A percentile compares a stretch with the other conserved stretches of the same genome.
phyloP scores from a whole-genome alignment of 768 basidiomycete species.

The Boletus barrowsii region DNA sequence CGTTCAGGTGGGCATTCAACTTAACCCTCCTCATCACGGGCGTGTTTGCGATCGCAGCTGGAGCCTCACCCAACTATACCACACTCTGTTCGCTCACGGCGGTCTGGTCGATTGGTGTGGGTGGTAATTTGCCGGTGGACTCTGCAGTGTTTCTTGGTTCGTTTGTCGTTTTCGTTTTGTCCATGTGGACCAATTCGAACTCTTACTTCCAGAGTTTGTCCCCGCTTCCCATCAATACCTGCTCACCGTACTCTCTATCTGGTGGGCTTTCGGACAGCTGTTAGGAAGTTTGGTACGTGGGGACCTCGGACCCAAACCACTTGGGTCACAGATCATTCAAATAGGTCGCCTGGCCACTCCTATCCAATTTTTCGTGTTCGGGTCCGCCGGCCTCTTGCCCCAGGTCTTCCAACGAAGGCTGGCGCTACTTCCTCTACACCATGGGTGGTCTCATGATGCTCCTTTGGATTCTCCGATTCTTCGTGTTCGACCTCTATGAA shows the following conservation, averaged over 20 bases:
- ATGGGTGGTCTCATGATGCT: constrained; percentile 71
- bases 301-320: not conserved
- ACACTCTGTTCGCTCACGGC: constrained; percentile 52
- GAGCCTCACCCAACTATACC: constrained; percentile 52
- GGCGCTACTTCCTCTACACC: constrained; percentile 72
- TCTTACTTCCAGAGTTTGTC: constrained; percentile 49
- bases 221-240: constrained; percentile 74
- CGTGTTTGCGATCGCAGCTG: constrained; percentile 62
- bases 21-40: constrained; percentile 67
- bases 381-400: constrained; percentile 47
- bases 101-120: constrained; percentile 65
- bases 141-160: constrained; percentile 71
- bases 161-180: constrained; percentile 11
- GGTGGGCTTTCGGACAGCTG: constrained; percentile 79
- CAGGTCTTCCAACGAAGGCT: constrained; percentile 59
- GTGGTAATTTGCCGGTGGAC: constrained; percentile 74
- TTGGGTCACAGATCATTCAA: not conserved
- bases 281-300: constrained; percentile 47
- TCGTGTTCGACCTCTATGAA: constrained; percentile 65
- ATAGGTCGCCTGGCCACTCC: constrained; percentile 70
- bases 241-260: constrained; percentile 69
- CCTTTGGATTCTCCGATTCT: constrained; percentile 60
- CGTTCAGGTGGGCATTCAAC: constrained; percentile 60
- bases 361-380: constrained; percentile 65
- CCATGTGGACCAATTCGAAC: not conserved